Conservation (phyloP, 2,329 filamentous ascomycete species). For the Ceratocystis alfenasii region DNA sequence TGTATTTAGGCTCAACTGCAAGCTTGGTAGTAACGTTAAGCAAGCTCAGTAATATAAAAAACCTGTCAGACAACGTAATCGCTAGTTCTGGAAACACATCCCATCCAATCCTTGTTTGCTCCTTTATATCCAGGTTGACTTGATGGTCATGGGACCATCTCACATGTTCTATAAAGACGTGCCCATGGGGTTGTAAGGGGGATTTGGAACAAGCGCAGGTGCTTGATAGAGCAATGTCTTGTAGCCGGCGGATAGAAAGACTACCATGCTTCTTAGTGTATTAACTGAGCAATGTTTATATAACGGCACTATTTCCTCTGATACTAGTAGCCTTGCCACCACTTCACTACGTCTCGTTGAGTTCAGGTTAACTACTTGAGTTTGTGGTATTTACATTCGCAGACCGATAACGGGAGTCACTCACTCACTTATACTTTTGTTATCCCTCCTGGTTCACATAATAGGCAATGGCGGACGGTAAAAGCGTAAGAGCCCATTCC, state of each 20-base stretch:
- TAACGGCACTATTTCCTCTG: no score
- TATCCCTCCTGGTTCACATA: not conserved
- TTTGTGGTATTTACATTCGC: not conserved
- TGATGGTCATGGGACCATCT: constrained; percentile 10
- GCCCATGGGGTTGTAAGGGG: not conserved
- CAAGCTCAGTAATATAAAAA: not conserved
- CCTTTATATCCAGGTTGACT: not conserved
- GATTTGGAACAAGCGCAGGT: constrained; percentile 1
- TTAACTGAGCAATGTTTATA: not conserved
- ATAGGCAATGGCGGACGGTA: constrained; percentile 17
- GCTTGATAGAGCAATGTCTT: not conserved
- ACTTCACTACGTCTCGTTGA: not conserved
- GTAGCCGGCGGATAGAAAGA: constrained; percentile 7
- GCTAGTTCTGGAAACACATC: not conserved
- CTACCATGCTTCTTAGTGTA: not conserved
- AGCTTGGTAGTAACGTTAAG: not conserved
- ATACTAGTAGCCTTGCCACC: not conserved
- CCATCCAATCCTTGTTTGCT: not conserved
- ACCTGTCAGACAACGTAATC: not conserved
- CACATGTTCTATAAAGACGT: not conserved
- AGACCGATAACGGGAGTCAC: not conserved
- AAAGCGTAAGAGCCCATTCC: constrained; percentile 21
- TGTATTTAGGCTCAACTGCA: not conserved
- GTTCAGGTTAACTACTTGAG: not conserved
- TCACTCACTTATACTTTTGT: not conserved